Conservation (phyloP, 2,329 filamentous ascomycete species). For the Neonectria sp. region DNA sequence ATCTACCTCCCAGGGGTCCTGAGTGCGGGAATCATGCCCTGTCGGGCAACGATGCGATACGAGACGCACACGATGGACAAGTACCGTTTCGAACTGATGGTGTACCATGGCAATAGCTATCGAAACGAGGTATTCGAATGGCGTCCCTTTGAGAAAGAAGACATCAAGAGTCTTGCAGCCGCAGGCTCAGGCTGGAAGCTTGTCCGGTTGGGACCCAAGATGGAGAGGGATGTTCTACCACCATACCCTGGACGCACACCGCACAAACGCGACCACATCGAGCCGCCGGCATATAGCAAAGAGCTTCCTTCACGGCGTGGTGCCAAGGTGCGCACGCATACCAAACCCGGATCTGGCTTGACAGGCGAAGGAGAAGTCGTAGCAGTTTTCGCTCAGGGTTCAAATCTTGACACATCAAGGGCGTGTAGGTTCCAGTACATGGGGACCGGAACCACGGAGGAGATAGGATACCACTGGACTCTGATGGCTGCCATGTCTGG, state of each 20-base stretch:
- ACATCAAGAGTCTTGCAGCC: constrained; percentile 35
- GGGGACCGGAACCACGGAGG: constrained; percentile 5
- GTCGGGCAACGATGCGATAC: constrained; percentile 22
- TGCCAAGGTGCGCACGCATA: neutral
- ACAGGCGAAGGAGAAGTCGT: constrained; percentile 12
- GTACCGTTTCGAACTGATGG: constrained; percentile 33
- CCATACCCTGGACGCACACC: neutral
- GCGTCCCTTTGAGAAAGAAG: constrained; percentile 33
- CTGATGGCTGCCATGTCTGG: constrained; percentile 13
- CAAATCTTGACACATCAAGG: neutral
- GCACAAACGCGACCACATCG: neutral
- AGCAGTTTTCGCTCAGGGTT: neutral
- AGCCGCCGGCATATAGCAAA: neutral
- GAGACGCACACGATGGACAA: constrained; percentile 4
- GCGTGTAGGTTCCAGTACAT: constrained; percentile 10
- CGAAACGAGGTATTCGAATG: constrained; percentile 35
- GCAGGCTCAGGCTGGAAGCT: constrained; percentile 38
- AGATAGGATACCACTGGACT: constrained; percentile 25
- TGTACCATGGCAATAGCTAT: constrained; percentile 11
- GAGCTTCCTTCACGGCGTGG: neutral
- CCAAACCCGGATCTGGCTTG: neutral
- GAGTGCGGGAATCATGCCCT: constrained; percentile 15
- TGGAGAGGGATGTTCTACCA: neutral
- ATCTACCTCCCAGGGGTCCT: constrained; percentile 33
- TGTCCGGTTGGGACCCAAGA: constrained; percentile 25